Evolutionary conservation across 768 basidiomycete genomes (phyloP).

Genomic region (Leccinum uliginosum): DNA sequence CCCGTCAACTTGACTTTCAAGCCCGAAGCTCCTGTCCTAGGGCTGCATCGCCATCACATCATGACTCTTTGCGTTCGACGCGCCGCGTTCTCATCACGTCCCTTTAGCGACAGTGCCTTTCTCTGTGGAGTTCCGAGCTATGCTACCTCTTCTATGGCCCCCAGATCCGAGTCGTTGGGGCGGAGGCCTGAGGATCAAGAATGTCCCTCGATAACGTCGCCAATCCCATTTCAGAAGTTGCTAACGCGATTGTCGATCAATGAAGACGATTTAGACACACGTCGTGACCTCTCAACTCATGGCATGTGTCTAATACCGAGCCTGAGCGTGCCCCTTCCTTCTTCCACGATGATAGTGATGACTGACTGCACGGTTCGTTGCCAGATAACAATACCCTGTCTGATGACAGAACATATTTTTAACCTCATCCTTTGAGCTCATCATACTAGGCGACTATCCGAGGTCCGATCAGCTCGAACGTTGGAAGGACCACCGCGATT

Average conservation of each 20-base stretch:
- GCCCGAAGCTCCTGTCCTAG: neutral
- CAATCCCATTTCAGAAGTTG: neutral
- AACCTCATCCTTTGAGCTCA: neutral
- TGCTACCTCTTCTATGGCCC: no score
- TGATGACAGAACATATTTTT: neutral
- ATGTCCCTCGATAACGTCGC: neutral
- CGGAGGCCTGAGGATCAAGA: no score
- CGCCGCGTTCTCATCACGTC: neutral
- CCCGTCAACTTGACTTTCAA: neutral
- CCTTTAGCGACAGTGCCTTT: neutral
- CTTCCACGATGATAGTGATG: neutral
- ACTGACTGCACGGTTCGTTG: neutral
- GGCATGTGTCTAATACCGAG: neutral
- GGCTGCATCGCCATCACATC: neutral
- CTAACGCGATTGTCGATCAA: neutral
- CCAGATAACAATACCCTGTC: neutral
- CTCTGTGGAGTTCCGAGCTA: no score
- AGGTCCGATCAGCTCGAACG: neutral
- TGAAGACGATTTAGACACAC: neutral
- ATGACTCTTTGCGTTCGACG: neutral
- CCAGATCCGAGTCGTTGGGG: neutral
- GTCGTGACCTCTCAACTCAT: neutral
- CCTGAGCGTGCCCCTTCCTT: neutral
- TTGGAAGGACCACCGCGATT: neutral
- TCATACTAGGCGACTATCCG: neutral